phyloP scores from a whole-genome alignment of 139 green algal genomes.

The Nannochloris sp. region DNA sequence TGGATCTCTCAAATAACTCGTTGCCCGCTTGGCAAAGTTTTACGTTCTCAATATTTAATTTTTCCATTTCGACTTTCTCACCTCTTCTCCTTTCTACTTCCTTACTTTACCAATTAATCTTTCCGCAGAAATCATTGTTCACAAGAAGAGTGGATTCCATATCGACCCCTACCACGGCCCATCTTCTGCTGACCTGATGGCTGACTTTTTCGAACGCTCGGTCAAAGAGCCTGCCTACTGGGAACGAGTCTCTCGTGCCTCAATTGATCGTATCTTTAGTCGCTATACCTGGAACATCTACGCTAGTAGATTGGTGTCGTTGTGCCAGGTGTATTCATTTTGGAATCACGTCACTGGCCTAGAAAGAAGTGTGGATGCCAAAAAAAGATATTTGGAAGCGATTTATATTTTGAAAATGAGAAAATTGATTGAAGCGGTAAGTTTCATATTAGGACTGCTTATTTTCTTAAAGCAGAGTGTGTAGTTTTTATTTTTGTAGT shows the following conservation, averaged over 20 bases:
- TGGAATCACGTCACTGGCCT: slow-evolving; percentile 55
- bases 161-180: slow-evolving; percentile 72
- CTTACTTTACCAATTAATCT: too few species aligned
- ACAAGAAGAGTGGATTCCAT: slow-evolving; percentile 70
- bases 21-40: too few species aligned
- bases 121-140: slow-evolving; percentile 68
- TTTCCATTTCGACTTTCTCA: background rate
- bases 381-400: slow-evolving; percentile 65
- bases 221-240: slow-evolving; percentile 34
- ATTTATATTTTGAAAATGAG: slow-evolving; percentile 67
- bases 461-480: too few species aligned
- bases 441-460: too few species aligned
- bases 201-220: slow-evolving; percentile 69
- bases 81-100: background rate
- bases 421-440: slow-evolving; percentile 33
- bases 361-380: slow-evolving; percentile 57
- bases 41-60: too few species aligned
- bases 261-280: slow-evolving; percentile 31
- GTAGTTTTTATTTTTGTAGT: too few species aligned
- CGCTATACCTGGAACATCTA: slow-evolving; percentile 75
- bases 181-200: slow-evolving; percentile 52
- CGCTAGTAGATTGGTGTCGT: slow-evolving; percentile 60
- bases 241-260: slow-evolving; percentile 34
- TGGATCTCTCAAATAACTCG: slow-evolving; percentile 2
- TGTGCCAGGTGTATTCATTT: slow-evolving; percentile 61